Evolutionary conservation across 2,329 filamentous ascomycete species (phyloP).

Genomic region (Penicillium fuscoglaucum): DNA sequence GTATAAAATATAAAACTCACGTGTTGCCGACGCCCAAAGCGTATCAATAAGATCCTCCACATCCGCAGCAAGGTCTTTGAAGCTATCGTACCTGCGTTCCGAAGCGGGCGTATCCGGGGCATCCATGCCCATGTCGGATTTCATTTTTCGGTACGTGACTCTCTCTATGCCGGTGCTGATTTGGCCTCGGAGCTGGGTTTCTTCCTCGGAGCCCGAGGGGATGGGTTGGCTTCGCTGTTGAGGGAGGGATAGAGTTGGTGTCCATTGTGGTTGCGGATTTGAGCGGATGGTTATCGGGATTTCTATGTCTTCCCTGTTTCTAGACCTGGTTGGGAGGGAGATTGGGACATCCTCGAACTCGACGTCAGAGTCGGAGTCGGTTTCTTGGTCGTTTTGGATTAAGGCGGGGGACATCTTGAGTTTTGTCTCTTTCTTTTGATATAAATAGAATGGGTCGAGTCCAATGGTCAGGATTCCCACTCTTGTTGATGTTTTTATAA

Average conservation of each 20-base stretch:
- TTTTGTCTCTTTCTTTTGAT: background rate
- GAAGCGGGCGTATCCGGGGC: slow-evolving; percentile 31
- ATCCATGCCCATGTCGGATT: slow-evolving; percentile 41
- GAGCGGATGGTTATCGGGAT: background rate
- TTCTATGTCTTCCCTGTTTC: background rate
- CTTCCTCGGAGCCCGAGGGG: slow-evolving; percentile 57
- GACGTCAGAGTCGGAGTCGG: slow-evolving; percentile 20
- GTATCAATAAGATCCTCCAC: slow-evolving; percentile 74
- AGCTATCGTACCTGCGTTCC: slow-evolving; percentile 58
- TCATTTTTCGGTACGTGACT: slow-evolving; percentile 31
- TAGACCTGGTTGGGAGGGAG: background rate
- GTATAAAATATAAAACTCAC: slow-evolving; percentile 53
- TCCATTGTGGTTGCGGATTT: slow-evolving; percentile 16
- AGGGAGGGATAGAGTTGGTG: slow-evolving; percentile 43
- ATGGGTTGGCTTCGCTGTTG: slow-evolving; percentile 56
- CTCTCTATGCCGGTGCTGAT: slow-evolving; percentile 19
- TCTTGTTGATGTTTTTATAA: background rate
- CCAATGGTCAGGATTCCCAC: too few species aligned
- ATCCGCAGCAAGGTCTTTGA: slow-evolving; percentile 71
- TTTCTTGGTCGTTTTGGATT: slow-evolving; percentile 6
- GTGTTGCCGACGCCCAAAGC: slow-evolving; percentile 83
- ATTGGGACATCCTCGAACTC: slow-evolving; percentile 27
- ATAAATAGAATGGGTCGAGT: background rate
- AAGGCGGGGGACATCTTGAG: slow-evolving; percentile 2
- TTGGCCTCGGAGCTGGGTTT: slow-evolving; percentile 41